These are phyloP conservation scores for Trametes cinnabarina DNA, from an alignment of 768 basidiomycete species.

Conservation along the genomic window DNA sequence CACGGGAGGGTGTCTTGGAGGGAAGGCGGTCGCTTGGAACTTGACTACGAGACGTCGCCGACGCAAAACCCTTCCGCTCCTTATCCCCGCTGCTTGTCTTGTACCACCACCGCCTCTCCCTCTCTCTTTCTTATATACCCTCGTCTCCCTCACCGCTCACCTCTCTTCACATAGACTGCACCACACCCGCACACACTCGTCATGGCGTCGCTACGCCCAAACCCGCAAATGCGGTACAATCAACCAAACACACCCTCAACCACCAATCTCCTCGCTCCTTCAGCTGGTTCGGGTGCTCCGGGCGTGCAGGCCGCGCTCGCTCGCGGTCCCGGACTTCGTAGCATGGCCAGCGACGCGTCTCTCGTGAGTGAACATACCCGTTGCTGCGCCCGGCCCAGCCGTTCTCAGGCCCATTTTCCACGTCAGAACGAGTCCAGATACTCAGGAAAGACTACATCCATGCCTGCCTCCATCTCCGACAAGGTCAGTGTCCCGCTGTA, in stretches of 20 bases:
- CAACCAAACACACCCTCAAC: slow-evolving; percentile 18
- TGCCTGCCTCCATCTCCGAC: slow-evolving; percentile 24
- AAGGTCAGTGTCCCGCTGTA: slow-evolving; percentile 16
- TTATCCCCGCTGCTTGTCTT: slow-evolving; percentile 7
- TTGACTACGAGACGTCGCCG: background rate
- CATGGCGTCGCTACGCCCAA: slow-evolving; percentile 20
- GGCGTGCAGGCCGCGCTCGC: slow-evolving; percentile 22
- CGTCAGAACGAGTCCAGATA: slow-evolving; percentile 22
- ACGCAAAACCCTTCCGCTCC: slow-evolving; percentile 7
- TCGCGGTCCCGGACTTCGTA: slow-evolving; percentile 15
- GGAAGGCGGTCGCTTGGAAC: background rate
- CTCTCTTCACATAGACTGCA: background rate
- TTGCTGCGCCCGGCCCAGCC: background rate
- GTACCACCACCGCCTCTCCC: background rate
- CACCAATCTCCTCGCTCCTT: slow-evolving; percentile 20
- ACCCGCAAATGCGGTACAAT: slow-evolving; percentile 17
- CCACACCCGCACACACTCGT: background rate
- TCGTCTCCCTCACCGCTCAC: background rate
- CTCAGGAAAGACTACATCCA: slow-evolving; percentile 12
- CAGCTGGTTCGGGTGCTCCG: slow-evolving; percentile 5
- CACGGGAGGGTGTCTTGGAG: background rate
- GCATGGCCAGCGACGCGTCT: slow-evolving; percentile 22
- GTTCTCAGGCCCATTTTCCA: background rate
- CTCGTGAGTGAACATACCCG: slow-evolving; percentile 10
- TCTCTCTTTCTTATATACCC: slow-evolving; percentile 9